These are phyloP conservation scores for Aurinia saxatilis DNA, from an alignment of 345 rosid genomes.

Conservation along the genomic window DNA sequence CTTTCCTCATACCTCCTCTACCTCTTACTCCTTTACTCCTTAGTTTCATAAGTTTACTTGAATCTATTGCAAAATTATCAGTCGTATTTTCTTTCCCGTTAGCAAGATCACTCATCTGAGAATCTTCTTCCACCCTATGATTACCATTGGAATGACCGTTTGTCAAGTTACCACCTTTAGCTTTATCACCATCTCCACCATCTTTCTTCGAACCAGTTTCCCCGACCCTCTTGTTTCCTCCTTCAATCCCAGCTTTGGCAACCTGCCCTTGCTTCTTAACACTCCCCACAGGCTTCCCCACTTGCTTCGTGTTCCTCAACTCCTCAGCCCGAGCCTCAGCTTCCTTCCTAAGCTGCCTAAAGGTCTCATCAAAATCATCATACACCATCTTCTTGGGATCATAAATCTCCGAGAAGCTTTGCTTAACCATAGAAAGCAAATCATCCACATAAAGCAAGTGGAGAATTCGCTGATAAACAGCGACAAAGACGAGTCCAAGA, in stretches of 20 bases:
- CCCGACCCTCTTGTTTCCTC: conserved; percentile 45
- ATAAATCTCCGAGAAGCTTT: conserved; percentile 64
- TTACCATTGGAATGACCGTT: conserved; percentile 59
- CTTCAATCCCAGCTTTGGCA: conserved; percentile 48
- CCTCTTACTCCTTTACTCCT: conserved; percentile 68
- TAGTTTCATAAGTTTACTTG: conserved; percentile 81
- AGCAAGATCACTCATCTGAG: conserved; percentile 42
- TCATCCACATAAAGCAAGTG: conserved; percentile 90
- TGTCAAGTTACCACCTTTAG: conserved; percentile 41
- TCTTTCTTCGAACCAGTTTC: conserved; percentile 34
- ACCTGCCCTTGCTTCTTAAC: conserved; percentile 57
- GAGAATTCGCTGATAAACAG: conserved; percentile 91
- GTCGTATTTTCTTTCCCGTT: conserved; percentile 77
- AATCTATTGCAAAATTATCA: conserved; percentile 70
- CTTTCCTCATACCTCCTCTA: conserved; percentile 49
- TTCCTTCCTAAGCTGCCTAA: conserved; percentile 90
- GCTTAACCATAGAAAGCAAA: conserved; percentile 67
- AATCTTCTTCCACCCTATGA: conserved; percentile 37
- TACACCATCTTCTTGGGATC: conserved; percentile 62
- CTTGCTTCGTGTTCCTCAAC: conserved; percentile 61
- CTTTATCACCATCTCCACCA: conserved; percentile 54
- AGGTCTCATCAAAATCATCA: conserved; percentile 67
- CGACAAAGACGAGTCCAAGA: conserved; percentile 93
- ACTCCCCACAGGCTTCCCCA: conserved; percentile 42
- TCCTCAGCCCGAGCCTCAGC: conserved; percentile 92